phyloP scores from a whole-genome alignment of 495 filamentous ascomycete species.

The Trichoderma gamsii region DNA sequence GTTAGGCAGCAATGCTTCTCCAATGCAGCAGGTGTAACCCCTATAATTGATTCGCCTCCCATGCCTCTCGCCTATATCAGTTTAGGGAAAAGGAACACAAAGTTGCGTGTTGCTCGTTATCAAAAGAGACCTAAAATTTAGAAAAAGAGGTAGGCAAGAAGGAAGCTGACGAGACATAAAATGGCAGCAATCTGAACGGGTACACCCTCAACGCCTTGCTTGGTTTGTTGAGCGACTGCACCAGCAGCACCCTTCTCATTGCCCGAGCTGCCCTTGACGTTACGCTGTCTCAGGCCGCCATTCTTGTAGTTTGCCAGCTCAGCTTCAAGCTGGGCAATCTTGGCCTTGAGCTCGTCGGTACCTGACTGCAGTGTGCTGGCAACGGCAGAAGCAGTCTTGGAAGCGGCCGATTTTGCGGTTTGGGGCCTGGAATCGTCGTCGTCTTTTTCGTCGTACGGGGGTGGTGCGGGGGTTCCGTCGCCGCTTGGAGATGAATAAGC shows the following conservation, averaged over 20 bases:
- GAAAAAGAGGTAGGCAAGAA: conserved; percentile 93
- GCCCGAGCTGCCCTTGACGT: conserved; percentile 45
- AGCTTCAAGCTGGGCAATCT: conserved; percentile 70
- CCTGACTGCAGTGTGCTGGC: background rate
- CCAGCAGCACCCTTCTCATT: conserved; percentile 38
- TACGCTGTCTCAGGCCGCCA: conserved; percentile 64
- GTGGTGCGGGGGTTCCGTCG: conserved; percentile 18
- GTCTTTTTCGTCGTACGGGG: conserved; percentile 25
- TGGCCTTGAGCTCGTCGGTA: conserved; percentile 58
- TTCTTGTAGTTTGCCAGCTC: conserved; percentile 65
- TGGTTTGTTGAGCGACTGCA: conserved; percentile 46
- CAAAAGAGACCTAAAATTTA: conserved; percentile 35
- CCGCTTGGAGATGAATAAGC: conserved; percentile 28
- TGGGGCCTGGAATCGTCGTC: conserved; percentile 24
- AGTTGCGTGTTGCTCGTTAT: background rate
- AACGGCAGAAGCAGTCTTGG: conserved; percentile 33
- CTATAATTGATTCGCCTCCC: no score
- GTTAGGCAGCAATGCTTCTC: no score
- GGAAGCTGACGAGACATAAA: conserved; percentile 81
- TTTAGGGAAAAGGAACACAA: no score
- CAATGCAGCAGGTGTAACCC: no score
- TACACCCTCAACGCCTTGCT: conserved; percentile 79
- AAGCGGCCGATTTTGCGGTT: conserved; percentile 33
- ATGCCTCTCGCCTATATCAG: no score
- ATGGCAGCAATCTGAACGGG: conserved; percentile 75